Base-by-base conservation (phyloP, 2,329 filamentous ascomycete species). In the Cadophora sp. region DNA sequence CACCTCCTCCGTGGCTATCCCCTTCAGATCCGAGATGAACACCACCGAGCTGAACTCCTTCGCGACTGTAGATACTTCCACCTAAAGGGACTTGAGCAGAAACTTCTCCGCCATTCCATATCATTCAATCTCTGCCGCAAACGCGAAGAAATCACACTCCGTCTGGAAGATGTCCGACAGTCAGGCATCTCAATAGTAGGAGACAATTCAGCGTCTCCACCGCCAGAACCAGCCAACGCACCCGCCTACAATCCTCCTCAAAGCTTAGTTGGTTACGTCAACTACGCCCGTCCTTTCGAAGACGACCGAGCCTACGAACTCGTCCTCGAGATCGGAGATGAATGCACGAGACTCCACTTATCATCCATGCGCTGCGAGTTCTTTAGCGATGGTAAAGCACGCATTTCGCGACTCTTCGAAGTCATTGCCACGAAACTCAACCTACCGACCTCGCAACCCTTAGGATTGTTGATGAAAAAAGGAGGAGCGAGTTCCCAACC, bases 11-110 rank as follows among this genome's bases (percentile, higher is more conserved):
- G 92, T 62, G 95, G 95, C 4, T 97, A 97, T 77, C 90, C 92
- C 0, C 79, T 97, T 1, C 83, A 90, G 24, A 92, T 97, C 67
- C 85, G 89, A 62, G 85, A 89, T 77, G 91, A 94, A 70, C 83
- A 85, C 2, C 95, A 98, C 75, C 89, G 95, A 20, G 84, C 87
- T 24, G 87, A 91, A 66, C 84, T 98, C 3, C 82, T 98, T 1
- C 86, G 92, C 48, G 95, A 98, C 78, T 96, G 93, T 69, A 89
- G 92, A 62, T 98, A 97, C 78, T 97, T 95, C 78, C 93, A 97
- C 77, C 89, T 98, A 73, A 95, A 94, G 76, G 94, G 93, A 0
- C 81, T 97, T 0, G 95, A 98, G 80, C 95, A 98, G 79, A 89
- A 88, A 70, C 83, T 98, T 13, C 91, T 97, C 51, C 88, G 91